phyloP scores from a whole-genome alignment of 768 basidiomycete genomes.

The Cantharellus cinnabarinus region DNA sequence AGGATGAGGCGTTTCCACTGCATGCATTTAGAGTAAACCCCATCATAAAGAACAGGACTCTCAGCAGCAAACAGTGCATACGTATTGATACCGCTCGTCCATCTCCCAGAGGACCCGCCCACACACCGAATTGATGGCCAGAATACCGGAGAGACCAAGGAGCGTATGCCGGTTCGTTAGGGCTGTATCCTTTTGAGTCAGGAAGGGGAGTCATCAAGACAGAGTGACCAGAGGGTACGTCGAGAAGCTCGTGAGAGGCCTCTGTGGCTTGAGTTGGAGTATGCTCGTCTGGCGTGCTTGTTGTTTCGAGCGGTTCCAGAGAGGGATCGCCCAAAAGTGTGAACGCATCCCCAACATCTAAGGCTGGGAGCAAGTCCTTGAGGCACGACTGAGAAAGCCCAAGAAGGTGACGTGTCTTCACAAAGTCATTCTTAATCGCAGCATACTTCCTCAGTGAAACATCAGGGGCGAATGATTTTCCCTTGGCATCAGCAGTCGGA shows the following conservation, averaged over 20 bases:
- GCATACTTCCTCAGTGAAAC: constrained; percentile 17
- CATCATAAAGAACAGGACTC: not conserved
- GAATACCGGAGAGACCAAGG: constrained; percentile 85
- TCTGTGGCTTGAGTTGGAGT: constrained; percentile 13
- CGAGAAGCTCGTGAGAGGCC: constrained; percentile 50
- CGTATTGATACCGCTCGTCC: constrained; percentile 83
- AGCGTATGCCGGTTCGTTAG: constrained; percentile 27
- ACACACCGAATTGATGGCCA: constrained; percentile 74
- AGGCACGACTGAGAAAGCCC: constrained; percentile 50
- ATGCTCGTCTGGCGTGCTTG: constrained; percentile 7
- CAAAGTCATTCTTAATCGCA: not conserved
- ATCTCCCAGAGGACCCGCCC: constrained; percentile 92
- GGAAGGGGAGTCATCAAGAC: constrained; percentile 32
- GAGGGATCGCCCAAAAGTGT: constrained; percentile 39
- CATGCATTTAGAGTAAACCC: constrained; percentile 2
- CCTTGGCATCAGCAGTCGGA: constrained; percentile 10
- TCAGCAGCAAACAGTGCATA: constrained; percentile 15
- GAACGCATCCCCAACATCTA: constrained; percentile 77
- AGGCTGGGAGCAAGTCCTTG: constrained; percentile 57
- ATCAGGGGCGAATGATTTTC: constrained; percentile 11
- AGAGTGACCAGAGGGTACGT: constrained; percentile 61
- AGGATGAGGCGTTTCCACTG: constrained; percentile 65
- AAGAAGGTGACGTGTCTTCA: constrained; percentile 30
- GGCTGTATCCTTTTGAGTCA: constrained; percentile 10
- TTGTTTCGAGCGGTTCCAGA: constrained; percentile 15